Base-by-base conservation (phyloP, 2,329 filamentous ascomycete genomes). In the Claviceps sp. region DNA sequence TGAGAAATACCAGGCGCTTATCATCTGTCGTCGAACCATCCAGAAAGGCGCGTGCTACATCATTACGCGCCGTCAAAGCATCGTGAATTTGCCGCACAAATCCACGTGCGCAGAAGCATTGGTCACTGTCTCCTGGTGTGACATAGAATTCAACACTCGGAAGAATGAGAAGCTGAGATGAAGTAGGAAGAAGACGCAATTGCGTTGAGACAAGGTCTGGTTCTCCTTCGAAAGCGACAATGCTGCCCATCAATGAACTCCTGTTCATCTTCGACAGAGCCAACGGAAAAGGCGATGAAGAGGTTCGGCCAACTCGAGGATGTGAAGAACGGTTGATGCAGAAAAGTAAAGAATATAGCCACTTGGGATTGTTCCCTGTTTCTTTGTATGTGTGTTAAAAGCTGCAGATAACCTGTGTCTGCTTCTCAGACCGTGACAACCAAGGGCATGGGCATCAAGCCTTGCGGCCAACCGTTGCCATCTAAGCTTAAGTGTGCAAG, bases 181-280 rank as follows among this genome's bases (percentile, higher is more conserved):
- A 83, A 3, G 70, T 72, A 8, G 81, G 81, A 11, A 84, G 71
- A 3, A 84, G 70, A 47, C 74, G 74, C 41, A 84, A 65, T 58
- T 84, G 81, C 3, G 77, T 81, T 24, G 75, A 73, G 34, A 84
- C 70, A 34, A 70, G 66, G 46, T 81, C 74, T 24, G 65, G 59
- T 37, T 77, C 70, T 5, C 81, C 81, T 60, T 84, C 81, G 52
- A 84, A 73, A 55, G 79, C 78, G 50, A 84, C 70, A 50, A 84
- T 64, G 60, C 71, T 76, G 47, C 79, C 78, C 47, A 59, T 51
- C 37, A 55, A 43, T n/a, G 34, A 47, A 7, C 43, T 45, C 50
- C 59, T 57, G 54, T 60, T 52, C 42, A 54, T 52, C 45, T 52
- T 52, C 38, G 58, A 46, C 37, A 11, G 37, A n/a, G 43, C 9